Evolutionary conservation across 352 stramenopile species (phyloP).

Genomic region (Blastocystis sp.): DNA sequence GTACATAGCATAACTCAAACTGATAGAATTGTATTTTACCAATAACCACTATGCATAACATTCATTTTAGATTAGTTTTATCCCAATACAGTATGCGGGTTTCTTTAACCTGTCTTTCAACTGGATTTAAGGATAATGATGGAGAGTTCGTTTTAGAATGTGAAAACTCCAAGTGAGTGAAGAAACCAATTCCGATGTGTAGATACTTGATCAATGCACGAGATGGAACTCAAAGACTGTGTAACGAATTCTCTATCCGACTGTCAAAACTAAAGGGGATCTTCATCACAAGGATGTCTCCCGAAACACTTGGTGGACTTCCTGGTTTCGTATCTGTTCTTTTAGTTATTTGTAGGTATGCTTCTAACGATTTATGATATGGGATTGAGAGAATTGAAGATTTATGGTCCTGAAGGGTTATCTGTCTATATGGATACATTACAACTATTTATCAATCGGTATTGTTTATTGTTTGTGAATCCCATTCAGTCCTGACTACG

Average conservation of each 20-base stretch:
- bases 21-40: too few relatives aligned
- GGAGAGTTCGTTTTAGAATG: slow-evolving; percentile 41
- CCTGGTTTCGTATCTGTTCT: neutral
- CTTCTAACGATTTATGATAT: slow-evolving; percentile 57
- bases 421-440: slow-evolving; percentile 1
- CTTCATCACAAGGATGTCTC: slow-evolving; percentile 19
- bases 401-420: slow-evolving; percentile 41
- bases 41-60: too few relatives aligned
- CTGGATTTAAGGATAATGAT: slow-evolving; percentile 22
- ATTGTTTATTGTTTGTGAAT: neutral
- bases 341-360: neutral
- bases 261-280: slow-evolving; percentile 28
- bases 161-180: neutral
- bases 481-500: neutral
- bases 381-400: slow-evolving; percentile 24
- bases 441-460: slow-evolving; percentile 38
- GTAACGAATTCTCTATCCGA: slow-evolving; percentile 30
- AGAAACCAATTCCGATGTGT: neutral
- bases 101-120: slow-evolving; percentile 19
- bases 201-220: slow-evolving; percentile 43
- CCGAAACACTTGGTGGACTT: slow-evolving; percentile 37
- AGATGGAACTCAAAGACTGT: slow-evolving; percentile 27
- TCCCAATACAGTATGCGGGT: neutral
- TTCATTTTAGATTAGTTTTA: too few relatives aligned
- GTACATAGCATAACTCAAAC: too few relatives aligned